Conservation (phyloP, 129 eudicot genomes). For the Pulicaria dysenterica region DNA sequence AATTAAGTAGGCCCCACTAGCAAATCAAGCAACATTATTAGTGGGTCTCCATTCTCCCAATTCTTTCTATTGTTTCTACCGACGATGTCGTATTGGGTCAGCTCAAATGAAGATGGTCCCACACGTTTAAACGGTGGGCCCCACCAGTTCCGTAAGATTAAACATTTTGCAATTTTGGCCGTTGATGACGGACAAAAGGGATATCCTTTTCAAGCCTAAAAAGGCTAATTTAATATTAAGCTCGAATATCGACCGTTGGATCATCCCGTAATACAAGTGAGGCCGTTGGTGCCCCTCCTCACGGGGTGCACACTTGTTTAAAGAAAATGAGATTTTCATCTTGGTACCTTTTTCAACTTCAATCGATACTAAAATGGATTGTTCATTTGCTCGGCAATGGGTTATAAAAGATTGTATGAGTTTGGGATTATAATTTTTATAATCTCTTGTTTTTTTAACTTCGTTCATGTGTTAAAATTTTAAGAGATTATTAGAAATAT, state of each 20-base stretch:
- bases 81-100: constrained; percentile 27
- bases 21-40: constrained; percentile 33
- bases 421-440: no score
- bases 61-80: background rate
- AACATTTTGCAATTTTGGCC: constrained; percentile 31
- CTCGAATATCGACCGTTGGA: constrained; percentile 12
- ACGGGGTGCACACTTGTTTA: constrained; percentile 7
- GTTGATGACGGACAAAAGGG: constrained; percentile 46
- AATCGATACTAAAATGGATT: no score
- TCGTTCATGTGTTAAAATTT: no score
- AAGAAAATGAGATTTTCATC: no score
- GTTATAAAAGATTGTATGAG: no score
- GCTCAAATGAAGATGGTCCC: constrained; percentile 25
- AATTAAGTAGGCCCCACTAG: constrained; percentile 13
- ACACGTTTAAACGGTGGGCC: constrained; percentile 33
- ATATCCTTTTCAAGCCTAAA: constrained; percentile 29
- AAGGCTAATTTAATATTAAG: background rate
- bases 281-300: constrained; percentile 23
- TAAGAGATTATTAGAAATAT: no score
- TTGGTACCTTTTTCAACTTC: no score
- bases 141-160: background rate
- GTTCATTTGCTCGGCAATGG: no score
- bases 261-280: constrained; percentile 21
- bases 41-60: constrained; percentile 29
- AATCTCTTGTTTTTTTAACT: no score